These are phyloP conservation scores for Penicillium frequentans DNA, from an alignment of 2,329 filamentous ascomycete species.

Conservation along the genomic window DNA sequence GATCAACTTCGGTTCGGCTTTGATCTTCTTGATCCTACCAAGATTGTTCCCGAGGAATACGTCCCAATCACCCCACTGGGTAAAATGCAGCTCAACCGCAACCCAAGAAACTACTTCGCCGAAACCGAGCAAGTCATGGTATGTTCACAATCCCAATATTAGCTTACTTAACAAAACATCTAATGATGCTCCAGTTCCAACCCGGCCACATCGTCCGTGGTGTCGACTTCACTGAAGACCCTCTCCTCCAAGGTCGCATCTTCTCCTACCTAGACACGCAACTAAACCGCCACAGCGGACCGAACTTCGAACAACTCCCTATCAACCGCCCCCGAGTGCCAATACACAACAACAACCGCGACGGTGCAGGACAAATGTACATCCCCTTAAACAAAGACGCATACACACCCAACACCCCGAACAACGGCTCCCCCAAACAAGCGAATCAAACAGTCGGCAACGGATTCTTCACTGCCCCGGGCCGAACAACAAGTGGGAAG, in stretches of 20 bases:
- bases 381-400: constrained; percentile 66
- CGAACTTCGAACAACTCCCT: constrained; percentile 74
- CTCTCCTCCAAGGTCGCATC: constrained; percentile 70
- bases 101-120: constrained; percentile 73
- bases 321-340: constrained; percentile 67
- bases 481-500: constrained; percentile 52
- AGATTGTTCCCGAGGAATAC: constrained; percentile 70
- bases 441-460: constrained; percentile 64
- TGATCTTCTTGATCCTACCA: constrained; percentile 72
- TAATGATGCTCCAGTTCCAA: constrained; percentile 58
- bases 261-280: constrained; percentile 78
- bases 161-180: not conserved
- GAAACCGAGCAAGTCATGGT: constrained; percentile 74
- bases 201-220: constrained; percentile 72
- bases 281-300: constrained; percentile 67
- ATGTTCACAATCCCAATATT: constrained; percentile 16
- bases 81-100: constrained; percentile 68
- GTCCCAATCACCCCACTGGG: constrained; percentile 68
- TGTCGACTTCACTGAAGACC: constrained; percentile 72
- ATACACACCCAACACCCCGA: constrained; percentile 68
- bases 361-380: constrained; percentile 67
- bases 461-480: constrained; percentile 70
- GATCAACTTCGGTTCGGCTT: constrained; percentile 67
- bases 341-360: constrained; percentile 73
- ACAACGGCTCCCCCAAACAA: constrained; percentile 62